Conservation (phyloP, 441 rosid species). For the Euphorbia celastroides region DNA sequence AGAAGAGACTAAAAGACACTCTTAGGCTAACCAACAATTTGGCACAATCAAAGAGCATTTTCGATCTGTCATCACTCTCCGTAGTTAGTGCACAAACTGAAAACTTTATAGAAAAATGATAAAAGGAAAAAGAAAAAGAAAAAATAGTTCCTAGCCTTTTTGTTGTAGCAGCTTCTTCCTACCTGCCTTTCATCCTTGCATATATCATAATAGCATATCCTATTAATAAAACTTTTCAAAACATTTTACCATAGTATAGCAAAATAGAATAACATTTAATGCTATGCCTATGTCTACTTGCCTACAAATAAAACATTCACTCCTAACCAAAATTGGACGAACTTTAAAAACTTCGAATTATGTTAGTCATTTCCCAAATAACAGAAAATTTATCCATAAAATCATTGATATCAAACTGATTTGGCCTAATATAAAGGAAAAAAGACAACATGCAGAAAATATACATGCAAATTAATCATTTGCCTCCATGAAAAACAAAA, state of each 20-base stretch:
- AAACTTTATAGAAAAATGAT: background rate
- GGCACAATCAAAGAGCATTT: background rate
- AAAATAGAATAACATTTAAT: background rate
- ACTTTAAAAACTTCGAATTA: no score
- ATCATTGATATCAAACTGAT: background rate
- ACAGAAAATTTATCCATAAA: background rate
- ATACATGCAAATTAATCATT: background rate
- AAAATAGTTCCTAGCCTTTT: background rate
- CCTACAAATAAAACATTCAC: no score
- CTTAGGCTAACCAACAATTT: background rate
- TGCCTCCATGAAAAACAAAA: background rate
- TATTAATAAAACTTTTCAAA: background rate
- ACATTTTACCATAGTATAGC: background rate
- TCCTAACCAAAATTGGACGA: no score
- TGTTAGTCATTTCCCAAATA: no score
- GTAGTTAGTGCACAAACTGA: background rate
- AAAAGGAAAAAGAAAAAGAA: background rate
- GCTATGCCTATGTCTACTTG: no score
- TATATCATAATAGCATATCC: no score
- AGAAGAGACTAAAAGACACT: background rate
- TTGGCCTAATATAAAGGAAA: background rate
- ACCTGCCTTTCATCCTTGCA: background rate
- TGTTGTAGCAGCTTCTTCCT: background rate
- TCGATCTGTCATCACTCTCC: background rate
- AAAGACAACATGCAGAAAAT: background rate